Conservation (phyloP, 768 basidiomycete genomes). For the Heimioporus sp. region DNA sequence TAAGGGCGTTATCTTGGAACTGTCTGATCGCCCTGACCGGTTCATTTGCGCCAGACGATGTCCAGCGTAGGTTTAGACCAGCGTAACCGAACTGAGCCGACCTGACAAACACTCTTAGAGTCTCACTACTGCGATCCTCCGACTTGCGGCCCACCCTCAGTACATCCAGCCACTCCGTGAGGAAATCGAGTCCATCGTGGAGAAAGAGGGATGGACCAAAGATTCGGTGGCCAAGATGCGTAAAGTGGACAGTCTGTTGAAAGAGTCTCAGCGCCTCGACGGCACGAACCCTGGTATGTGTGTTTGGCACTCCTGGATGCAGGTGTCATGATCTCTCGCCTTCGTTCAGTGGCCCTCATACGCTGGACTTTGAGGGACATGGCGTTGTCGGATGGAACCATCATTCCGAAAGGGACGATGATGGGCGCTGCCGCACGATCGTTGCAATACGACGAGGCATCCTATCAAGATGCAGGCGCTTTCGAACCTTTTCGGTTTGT, state of each 20-base stretch:
- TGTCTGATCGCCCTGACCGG: too few relatives aligned
- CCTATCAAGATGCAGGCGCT: constrained; percentile 32
- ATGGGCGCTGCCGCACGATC: constrained; percentile 20
- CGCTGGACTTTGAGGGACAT: constrained; percentile 32
- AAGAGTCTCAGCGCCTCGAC: constrained; percentile 33
- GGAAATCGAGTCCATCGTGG: constrained; percentile 34
- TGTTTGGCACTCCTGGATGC: not conserved
- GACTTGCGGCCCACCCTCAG: constrained; percentile 35
- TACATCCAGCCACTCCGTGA: constrained; percentile 34
- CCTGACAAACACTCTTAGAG: constrained; percentile 14
- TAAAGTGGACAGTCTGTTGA: constrained; percentile 41
- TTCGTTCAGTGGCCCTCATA: constrained; percentile 22
- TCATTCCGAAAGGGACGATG: constrained; percentile 32
- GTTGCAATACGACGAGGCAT: constrained; percentile 15
- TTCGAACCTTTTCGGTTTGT: constrained; percentile 54
- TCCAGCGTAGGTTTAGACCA: constrained; percentile 5
- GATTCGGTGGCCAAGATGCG: constrained; percentile 26
- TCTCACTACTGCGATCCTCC: constrained; percentile 33
- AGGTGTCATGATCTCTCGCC: not conserved
- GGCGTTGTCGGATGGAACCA: constrained; percentile 39
- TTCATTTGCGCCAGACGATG: constrained; percentile 7
- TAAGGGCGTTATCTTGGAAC: not conserved
- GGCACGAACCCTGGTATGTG: constrained; percentile 26
- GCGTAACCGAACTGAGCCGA: not conserved
- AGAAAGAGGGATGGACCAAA: constrained; percentile 28